Base-by-base conservation (phyloP, 495 filamentous ascomycete species). In the Neurospora sp. region DNA sequence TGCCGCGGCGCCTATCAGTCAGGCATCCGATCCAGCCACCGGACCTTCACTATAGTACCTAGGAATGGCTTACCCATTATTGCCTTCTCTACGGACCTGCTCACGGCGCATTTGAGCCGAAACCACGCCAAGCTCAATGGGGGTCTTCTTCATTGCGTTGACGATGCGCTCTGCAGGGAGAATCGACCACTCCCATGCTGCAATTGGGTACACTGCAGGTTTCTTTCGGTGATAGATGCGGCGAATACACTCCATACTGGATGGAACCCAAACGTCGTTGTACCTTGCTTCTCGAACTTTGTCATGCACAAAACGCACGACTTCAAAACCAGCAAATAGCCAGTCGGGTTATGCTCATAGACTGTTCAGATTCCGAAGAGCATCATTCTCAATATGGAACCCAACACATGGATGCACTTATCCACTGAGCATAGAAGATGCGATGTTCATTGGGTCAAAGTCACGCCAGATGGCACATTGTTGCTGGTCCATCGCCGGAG, bases 391-490 rank as follows among this genome's bases (percentile, higher is more conserved):
- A 72, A 73, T 76, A 75, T 79, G 76, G 75, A 75, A 78, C 74
- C 73, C 73, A 74, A 77, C 76, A 73, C 73, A 68, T 68, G 68
- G 76, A 76, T 81, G 78, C 79, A 77, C 71, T 74, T 77, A 76
- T 78, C 74, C 77, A 73, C 70, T 74, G 73, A 76, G 74, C 70
- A 77, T 69, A 73, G 74, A 75, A 76, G 74, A 77, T 75, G 47
- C 74, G 71, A 74, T 75, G 71, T 81, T 75, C 59, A 82, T 80
- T 80, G 74, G 77, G 71, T 74, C 77, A 78, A 75, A 74, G 80
- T 78, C 79, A 72, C 79, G 84, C 84, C 83, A 84, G 83, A 83
- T 86, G 83, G 83, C 84, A 83, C 76, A 37, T 79, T 80, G 75
- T 83, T 77, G 80, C 81, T 84, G 84, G 84, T 81, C 77, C 74